phyloP scores from a whole-genome alignment of 768 basidiomycete genomes.

The Pleurotus salmoneostramineus region DNA sequence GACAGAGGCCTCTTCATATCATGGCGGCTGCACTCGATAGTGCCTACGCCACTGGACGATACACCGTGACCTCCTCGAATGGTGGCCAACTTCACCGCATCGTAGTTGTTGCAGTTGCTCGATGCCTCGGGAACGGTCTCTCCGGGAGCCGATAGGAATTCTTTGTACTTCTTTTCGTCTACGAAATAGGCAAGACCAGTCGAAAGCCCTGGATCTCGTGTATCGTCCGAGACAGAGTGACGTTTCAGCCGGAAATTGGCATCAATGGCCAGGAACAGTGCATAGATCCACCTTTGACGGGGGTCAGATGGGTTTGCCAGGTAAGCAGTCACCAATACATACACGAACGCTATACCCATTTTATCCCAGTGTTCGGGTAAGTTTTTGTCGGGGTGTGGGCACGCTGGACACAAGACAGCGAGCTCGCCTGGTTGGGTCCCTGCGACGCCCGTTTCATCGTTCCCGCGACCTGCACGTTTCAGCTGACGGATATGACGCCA shows the following conservation, averaged over 20 bases:
- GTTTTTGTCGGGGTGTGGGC: slow-evolving; percentile 18
- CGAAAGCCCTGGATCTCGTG: not conserved
- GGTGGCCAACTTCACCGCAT: slow-evolving; percentile 11
- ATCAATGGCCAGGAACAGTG: slow-evolving; percentile 22
- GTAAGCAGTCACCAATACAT: not conserved
- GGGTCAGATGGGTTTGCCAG: not conserved
- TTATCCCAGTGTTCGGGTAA: slow-evolving; percentile 9
- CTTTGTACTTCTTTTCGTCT: slow-evolving; percentile 10
- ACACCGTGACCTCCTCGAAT: slow-evolving; percentile 7
- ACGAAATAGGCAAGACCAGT: not conserved
- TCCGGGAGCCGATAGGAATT: slow-evolving; percentile 1
- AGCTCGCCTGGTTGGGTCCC: not conserved
- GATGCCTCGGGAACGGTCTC: slow-evolving; percentile 2
- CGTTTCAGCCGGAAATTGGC: slow-evolving; percentile 19
- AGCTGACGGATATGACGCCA: not conserved
- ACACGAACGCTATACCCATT: not conserved
- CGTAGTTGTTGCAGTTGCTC: slow-evolving; percentile 1
- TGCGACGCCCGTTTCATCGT: not conserved
- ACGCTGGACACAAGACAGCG: slow-evolving; percentile 17
- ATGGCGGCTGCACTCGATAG: slow-evolving; percentile 15
- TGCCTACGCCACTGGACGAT: slow-evolving; percentile 8
- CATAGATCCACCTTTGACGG: slow-evolving; percentile 22
- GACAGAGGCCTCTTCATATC: slow-evolving; percentile 12
- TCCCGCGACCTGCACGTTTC: slow-evolving; percentile 1
- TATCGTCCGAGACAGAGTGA: slow-evolving; percentile 11